Conservation (phyloP, 441 rosid genomes). For the Gossypium trilobum region DNA sequence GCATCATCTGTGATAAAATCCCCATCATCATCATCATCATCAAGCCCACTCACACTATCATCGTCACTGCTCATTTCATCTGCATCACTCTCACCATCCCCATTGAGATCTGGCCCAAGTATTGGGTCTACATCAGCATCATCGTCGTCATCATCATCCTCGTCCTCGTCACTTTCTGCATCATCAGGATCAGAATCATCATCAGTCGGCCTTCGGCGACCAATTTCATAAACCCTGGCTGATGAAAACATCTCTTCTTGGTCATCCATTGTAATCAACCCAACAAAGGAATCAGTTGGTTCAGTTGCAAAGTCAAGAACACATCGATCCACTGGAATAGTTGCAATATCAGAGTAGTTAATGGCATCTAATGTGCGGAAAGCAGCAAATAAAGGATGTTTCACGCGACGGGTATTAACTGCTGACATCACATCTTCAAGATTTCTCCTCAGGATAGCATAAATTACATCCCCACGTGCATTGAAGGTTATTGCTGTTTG, state of each 20-base stretch:
- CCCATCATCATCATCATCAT: slow-evolving; percentile 51
- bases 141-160: slow-evolving; percentile 60
- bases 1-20: slow-evolving; percentile 51
- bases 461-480: slow-evolving; percentile 81
- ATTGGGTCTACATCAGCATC: slow-evolving; percentile 62
- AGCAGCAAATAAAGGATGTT: slow-evolving; percentile 75
- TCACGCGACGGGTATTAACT: slow-evolving; percentile 74
- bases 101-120: slow-evolving; percentile 53
- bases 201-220: slow-evolving; percentile 84
- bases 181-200: slow-evolving; percentile 98
- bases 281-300: slow-evolving; percentile 84
- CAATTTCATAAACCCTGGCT: slow-evolving; percentile 92
- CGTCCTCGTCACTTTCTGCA: slow-evolving; percentile 89
- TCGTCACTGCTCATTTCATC: slow-evolving; percentile 56
- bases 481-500: slow-evolving; percentile 86
- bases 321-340: slow-evolving; percentile 83
- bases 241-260: slow-evolving; percentile 88
- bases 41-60: slow-evolving; percentile 55
- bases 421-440: slow-evolving; percentile 90
- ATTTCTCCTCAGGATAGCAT: slow-evolving; percentile 91
- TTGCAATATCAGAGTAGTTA: slow-evolving; percentile 90
- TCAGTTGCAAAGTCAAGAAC: slow-evolving; percentile 94
- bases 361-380: slow-evolving; percentile 90
- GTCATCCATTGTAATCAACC: slow-evolving; percentile 89
- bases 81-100: slow-evolving; percentile 69